A percentile compares a stretch with the other conserved stretches of the same genome.
phyloP scores from a whole-genome alignment of 2,329 filamentous ascomycete species.

The Epichloe glyceriae region DNA sequence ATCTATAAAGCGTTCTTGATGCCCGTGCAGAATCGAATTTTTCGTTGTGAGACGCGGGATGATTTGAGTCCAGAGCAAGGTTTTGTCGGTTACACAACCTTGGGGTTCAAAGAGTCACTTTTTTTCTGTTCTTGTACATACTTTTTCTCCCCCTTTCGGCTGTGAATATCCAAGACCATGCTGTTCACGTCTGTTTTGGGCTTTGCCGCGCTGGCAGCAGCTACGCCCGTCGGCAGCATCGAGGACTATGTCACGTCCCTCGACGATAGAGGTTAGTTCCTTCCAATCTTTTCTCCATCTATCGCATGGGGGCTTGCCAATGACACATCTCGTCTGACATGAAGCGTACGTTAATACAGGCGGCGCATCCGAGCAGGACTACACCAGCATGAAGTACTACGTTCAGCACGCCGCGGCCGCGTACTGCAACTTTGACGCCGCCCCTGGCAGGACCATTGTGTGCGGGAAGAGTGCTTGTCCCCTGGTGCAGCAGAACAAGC shows the following conservation, averaged over 20 bases:
- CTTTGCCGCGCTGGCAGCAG: conserved; percentile 14
- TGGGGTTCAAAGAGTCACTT: no score
- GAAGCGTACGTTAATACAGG: background rate
- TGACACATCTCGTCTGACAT: background rate
- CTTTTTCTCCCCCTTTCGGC: background rate
- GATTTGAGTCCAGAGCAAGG: no score
- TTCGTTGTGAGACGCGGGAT: no score
- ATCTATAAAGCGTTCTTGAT: background rate
- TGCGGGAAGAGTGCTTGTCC: conserved; percentile 34
- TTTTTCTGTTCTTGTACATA: background rate
- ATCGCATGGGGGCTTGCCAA: background rate
- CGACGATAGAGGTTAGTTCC: conserved; percentile 21
- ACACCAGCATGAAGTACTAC: conserved; percentile 32
- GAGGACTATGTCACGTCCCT: conserved; percentile 15
- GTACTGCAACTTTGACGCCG: conserved; percentile 37
- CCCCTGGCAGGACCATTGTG: conserved; percentile 25
- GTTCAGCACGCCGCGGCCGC: conserved; percentile 37
- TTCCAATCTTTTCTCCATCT: background rate
- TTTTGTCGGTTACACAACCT: background rate
- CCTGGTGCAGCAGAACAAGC: conserved; percentile 27
- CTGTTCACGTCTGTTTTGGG: conserved; percentile 14
- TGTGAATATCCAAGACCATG: conserved; percentile 8
- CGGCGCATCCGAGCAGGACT: conserved; percentile 18
- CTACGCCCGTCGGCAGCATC: conserved; percentile 13
- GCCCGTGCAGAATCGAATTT: background rate